Conservation (phyloP, 495 filamentous ascomycete species). For the Tirmania nivea region DNA sequence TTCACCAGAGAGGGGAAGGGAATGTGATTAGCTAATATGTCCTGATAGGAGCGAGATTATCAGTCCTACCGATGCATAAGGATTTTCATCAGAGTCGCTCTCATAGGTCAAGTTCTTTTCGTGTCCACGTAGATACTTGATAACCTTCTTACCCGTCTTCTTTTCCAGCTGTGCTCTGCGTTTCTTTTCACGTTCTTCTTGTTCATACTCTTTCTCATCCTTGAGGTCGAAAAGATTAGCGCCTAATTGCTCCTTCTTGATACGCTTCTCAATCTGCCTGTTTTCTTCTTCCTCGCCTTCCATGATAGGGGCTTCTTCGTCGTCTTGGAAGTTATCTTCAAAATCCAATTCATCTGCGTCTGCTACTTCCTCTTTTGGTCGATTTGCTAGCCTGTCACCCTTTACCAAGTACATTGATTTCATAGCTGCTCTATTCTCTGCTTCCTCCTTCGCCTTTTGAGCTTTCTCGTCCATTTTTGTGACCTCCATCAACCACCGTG, state of each 20-base stretch:
- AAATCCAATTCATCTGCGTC: constrained; percentile 39
- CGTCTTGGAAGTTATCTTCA: constrained; percentile 58
- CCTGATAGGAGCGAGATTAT: background rate
- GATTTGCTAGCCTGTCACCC: constrained; percentile 14
- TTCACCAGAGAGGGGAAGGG: constrained; percentile 13
- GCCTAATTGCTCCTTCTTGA: constrained; percentile 68
- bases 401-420: constrained; percentile 15
- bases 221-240: constrained; percentile 73
- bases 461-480: constrained; percentile 32
- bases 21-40: constrained; percentile 6
- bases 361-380: constrained; percentile 25
- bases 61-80: constrained; percentile 38
- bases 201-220: constrained; percentile 67
- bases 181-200: constrained; percentile 49
- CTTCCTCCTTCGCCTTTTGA: constrained; percentile 21
- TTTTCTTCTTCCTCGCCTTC: constrained; percentile 62
- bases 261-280: constrained; percentile 61
- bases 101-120: constrained; percentile 76
- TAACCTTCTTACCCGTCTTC: constrained; percentile 48
- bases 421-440: constrained; percentile 1
- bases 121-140: constrained; percentile 57
- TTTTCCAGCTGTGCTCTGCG: constrained; percentile 43
- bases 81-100: constrained; percentile 49
- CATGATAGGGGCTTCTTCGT: constrained; percentile 75
- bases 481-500: constrained; percentile 55